Evolutionary conservation across 2,329 filamentous ascomycete genomes (phyloP).

Genomic region (Phyllosticta paracitricarpa): DNA sequence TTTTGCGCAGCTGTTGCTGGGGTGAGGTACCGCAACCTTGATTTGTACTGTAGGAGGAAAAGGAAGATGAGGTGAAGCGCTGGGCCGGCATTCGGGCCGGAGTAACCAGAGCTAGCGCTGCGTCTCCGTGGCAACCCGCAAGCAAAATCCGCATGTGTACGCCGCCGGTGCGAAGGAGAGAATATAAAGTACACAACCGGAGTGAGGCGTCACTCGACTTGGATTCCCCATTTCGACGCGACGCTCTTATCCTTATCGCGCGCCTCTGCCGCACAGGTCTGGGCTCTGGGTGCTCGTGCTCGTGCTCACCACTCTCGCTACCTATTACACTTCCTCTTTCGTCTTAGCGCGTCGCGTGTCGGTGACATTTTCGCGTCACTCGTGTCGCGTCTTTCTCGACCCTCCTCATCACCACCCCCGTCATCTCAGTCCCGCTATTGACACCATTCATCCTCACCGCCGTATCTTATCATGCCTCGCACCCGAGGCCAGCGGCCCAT

Average conservation of each 20-base stretch:
- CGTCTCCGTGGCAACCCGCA: neutral
- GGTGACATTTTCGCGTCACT: slow-evolving; percentile 7
- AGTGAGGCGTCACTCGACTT: neutral
- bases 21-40: neutral
- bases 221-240: neutral
- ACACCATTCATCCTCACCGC: neutral
- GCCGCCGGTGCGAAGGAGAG: neutral
- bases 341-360: neutral
- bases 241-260: neutral
- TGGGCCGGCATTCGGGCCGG: neutral
- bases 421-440: neutral
- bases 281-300: neutral
- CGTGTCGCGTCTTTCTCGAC: neutral
- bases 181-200: neutral
- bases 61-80: neutral
- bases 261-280: neutral
- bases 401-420: neutral
- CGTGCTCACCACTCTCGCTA: neutral
- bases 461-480: slow-evolving; percentile 7
- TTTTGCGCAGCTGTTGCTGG: neutral
- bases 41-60: neutral
- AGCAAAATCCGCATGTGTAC: neutral
- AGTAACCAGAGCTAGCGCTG: neutral
- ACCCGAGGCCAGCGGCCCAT: neutral
- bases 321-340: neutral